Conservation (phyloP, 202 grass and related monocot genomes). For the Panicum hallii region DNA sequence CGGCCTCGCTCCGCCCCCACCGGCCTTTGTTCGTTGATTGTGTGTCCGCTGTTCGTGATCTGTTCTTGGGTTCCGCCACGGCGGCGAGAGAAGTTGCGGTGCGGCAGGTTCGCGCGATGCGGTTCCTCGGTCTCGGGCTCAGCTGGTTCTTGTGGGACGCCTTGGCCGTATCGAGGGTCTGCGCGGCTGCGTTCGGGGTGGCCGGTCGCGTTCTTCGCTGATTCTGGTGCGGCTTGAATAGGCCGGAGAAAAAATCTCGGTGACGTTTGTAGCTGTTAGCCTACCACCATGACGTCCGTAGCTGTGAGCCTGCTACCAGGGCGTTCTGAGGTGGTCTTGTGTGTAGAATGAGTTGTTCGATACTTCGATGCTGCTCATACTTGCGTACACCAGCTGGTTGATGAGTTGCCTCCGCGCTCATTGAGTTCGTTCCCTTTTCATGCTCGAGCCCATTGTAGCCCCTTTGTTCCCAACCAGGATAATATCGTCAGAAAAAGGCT, state of each 20-base stretch:
- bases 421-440: neutral
- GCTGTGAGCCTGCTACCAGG: too few species aligned
- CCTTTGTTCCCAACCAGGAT: neutral
- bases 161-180: neutral
- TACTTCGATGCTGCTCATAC: neutral
- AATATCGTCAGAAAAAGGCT: neutral
- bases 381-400: neutral
- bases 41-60: constrained; percentile 10
- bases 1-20: neutral
- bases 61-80: constrained; percentile 14
- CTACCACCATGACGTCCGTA: neutral
- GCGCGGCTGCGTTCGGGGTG: neutral
- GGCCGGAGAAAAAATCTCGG: neutral
- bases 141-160: neutral
- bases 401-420: neutral
- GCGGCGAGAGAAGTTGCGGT: neutral
- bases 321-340: neutral
- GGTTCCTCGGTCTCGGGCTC: neutral
- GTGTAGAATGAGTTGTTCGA: neutral
- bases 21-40: constrained; percentile 3
- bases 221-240: neutral
- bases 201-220: neutral
- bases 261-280: neutral
- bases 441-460: neutral
- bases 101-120: neutral